These are phyloP conservation scores for Aspergillus jensenii DNA, from an alignment of 2,329 filamentous ascomycete species.

Conservation along the genomic window DNA sequence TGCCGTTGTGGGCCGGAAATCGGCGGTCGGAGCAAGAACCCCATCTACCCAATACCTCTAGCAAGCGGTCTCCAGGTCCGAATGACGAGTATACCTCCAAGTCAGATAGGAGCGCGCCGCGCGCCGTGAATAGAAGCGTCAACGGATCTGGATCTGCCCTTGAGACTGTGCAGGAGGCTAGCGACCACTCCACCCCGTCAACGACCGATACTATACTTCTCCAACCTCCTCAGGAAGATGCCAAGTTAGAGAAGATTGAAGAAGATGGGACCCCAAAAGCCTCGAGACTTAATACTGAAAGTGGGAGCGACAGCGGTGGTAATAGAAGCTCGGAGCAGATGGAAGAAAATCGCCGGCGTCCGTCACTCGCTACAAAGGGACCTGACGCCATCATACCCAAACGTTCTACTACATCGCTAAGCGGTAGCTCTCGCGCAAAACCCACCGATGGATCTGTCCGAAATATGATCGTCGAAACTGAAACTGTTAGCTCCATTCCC, in stretches of 20 bases:
- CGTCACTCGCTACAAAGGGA: constrained; percentile 40
- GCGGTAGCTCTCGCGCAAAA: constrained; percentile 59
- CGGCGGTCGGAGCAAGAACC: constrained; percentile 32
- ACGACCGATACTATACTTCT: constrained; percentile 42
- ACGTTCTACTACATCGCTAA: constrained; percentile 67
- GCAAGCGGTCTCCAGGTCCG: constrained; percentile 29
- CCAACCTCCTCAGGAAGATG: constrained; percentile 39
- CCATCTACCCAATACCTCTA: constrained; percentile 37
- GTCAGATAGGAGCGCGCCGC: constrained; percentile 40
- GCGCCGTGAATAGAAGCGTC: constrained; percentile 59
- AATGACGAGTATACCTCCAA: constrained; percentile 30
- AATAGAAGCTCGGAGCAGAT: constrained; percentile 38
- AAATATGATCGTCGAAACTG: constrained; percentile 97
- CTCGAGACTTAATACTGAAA: constrained; percentile 55
- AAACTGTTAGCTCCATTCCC: constrained; percentile 88
- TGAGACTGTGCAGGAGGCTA: constrained; percentile 90
- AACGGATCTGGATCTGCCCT: constrained; percentile 64
- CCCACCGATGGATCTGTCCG: constrained; percentile 71
- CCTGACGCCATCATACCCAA: constrained; percentile 59
- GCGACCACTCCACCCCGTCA: constrained; percentile 69
- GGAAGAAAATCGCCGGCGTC: constrained; percentile 36
- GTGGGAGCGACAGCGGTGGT: constrained; percentile 56
- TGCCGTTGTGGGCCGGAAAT: constrained; percentile 35
- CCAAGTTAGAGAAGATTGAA: constrained; percentile 35
- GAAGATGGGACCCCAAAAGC: constrained; percentile 40